Base-by-base conservation (phyloP, 805 yeast genomes). In the Candida yuanshanica region DNA sequence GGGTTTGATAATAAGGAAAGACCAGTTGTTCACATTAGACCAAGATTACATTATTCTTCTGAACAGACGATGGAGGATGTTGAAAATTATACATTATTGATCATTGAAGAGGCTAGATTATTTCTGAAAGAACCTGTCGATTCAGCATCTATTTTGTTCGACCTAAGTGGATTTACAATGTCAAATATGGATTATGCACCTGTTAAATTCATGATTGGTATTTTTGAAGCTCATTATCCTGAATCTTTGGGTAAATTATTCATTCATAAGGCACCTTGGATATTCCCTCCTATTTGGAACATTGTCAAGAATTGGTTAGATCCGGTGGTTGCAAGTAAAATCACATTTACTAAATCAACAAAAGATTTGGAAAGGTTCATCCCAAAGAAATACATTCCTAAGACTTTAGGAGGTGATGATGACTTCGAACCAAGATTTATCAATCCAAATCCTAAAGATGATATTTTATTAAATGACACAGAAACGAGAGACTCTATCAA, bases 221-320 rank as follows among this genome's bases (percentile, higher is more conserved):
- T 90, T 46, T 89, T 93, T 62, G 98, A 93, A 69, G 95, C 95
- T 0, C 96, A 91, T 59, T 93, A 91, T 61, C 99, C 99, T 1
- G 99, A 93, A 64, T 82, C 87, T 32, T 72, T 93, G 45, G 96
- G 96, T 14, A 77, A 76, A 42, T 67, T 93, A 39, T 74, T 88
- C 50, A 83, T 93, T 46, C 95, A 88, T 66, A 84, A 85, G 53
- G 97, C 99, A 0, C 99, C 99, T 21, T 89, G 97, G 98, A 78
- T 93, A 41, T 93, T 93, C 67, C 79, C 85, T 38, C 91, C 96
- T 20, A 86, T 91, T 45, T 93, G 99, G 98, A 83, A 81, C 51
- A 77, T 91, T 14, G 45, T 93, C 53, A 88, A 87, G 62, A 81
- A 82, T 53, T 91, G 97, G 98, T 70, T 91, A 43, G 98, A 93